A percentile compares a stretch with the other conserved stretches of the same genome.
phyloP scores from a whole-genome alignment of 805 yeast genomes.

The Ogataea henricii region DNA sequence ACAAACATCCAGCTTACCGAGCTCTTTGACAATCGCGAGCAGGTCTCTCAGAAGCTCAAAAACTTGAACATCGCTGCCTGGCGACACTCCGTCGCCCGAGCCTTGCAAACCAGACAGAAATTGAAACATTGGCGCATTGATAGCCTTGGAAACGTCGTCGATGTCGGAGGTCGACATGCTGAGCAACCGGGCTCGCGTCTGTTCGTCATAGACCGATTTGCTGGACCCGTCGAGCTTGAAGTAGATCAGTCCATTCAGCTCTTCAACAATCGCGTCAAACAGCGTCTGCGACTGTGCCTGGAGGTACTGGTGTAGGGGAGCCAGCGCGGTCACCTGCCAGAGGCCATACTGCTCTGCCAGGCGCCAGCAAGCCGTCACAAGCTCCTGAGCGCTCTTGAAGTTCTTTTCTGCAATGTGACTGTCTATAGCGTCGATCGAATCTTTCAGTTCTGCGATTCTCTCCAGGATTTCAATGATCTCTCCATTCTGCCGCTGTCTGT shows the following conservation, averaged over 20 bases:
- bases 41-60: slow-evolving; percentile 25
- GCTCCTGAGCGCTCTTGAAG: slow-evolving; percentile 50
- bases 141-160: slow-evolving; percentile 28
- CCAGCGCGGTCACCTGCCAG: slow-evolving; percentile 59
- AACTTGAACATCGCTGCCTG: slow-evolving; percentile 27
- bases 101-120: slow-evolving; percentile 36
- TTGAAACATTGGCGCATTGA: slow-evolving; percentile 37
- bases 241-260: slow-evolving; percentile 58
- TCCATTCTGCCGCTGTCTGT: slow-evolving; percentile 59
- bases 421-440: slow-evolving; percentile 65
- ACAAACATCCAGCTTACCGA: slow-evolving; percentile 62
- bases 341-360: slow-evolving; percentile 53
- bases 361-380: slow-evolving; percentile 40
- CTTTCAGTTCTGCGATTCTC: slow-evolving; percentile 60
- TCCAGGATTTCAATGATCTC: slow-evolving; percentile 73
- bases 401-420: slow-evolving; percentile 66
- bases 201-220: slow-evolving; percentile 34
- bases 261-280: slow-evolving; percentile 75
- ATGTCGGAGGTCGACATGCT: slow-evolving; percentile 27
- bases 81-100: slow-evolving; percentile 25
- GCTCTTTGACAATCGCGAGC: slow-evolving; percentile 36
- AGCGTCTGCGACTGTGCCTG: slow-evolving; percentile 59
- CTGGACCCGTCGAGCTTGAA: slow-evolving; percentile 25
- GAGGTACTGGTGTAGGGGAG: slow-evolving; percentile 50
- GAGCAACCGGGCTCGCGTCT: slow-evolving; percentile 16